phyloP scores from a whole-genome alignment of 1,284 basidiomycete species.

The Agaricales sp. region DNA sequence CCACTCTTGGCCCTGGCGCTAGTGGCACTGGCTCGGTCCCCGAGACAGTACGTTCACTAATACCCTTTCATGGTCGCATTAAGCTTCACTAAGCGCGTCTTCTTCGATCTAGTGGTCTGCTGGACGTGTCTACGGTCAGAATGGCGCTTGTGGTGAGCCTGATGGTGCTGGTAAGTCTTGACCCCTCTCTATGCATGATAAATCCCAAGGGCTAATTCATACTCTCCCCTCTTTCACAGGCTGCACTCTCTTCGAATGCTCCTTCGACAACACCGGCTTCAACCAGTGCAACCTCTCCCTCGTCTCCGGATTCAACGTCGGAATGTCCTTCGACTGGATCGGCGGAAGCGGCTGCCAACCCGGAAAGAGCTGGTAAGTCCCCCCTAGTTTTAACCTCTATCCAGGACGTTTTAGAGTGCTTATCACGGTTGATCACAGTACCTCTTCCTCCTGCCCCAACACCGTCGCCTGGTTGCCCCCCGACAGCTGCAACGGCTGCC shows the following conservation, averaged over 20 bases:
- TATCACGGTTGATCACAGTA: too few species aligned
- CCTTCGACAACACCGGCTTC: background rate
- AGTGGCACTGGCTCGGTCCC: background rate
- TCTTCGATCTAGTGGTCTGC: background rate
- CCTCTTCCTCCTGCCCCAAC: background rate
- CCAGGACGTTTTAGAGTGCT: too few species aligned
- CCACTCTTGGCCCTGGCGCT: background rate
- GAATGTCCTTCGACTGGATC: background rate
- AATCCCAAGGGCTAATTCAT: too few species aligned
- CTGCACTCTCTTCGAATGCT: background rate
- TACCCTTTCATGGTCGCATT: background rate
- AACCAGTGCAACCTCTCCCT: background rate
- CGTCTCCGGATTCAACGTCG: background rate
- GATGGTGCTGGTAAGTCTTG: too few species aligned
- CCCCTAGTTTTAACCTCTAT: too few species aligned
- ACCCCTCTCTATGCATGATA: too few species aligned
- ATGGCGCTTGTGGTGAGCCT: background rate
- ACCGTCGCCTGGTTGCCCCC: background rate
- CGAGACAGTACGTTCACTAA: background rate
- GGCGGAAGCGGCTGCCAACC: background rate
- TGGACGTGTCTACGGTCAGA: background rate
- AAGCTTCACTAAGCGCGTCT: background rate
- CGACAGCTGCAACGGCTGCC: background rate
- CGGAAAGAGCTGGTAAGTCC: background rate
- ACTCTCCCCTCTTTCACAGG: too few species aligned